A percentile compares a stretch with the other conserved stretches of the same genome.
These are phyloP conservation scores for Marasmius tenuissimus DNA, from an alignment of 1,284 basidiomycete genomes.

Conservation along the genomic window DNA sequence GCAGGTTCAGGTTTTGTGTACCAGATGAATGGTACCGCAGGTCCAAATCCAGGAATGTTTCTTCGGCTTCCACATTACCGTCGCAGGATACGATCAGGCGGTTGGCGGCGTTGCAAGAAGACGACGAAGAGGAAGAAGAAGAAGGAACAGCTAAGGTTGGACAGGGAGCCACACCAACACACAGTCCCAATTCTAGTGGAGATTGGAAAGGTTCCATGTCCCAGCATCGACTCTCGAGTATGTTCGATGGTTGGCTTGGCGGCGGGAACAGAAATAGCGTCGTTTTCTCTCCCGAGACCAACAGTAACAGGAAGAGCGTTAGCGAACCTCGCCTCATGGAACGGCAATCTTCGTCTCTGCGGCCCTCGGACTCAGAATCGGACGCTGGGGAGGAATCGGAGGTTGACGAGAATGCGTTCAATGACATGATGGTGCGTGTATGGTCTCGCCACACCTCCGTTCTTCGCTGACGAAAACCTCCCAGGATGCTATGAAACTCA, in stretches of 20 bases:
- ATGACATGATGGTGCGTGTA: conserved; percentile 62
- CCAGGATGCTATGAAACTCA: conserved; percentile 74
- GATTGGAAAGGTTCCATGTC: conserved; percentile 51
- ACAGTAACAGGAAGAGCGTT: conserved; percentile 49
- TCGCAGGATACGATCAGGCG: conserved; percentile 52
- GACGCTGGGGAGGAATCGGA: conserved; percentile 32
- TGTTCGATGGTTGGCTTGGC: conserved; percentile 63
- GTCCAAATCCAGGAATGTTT: conserved; percentile 52
- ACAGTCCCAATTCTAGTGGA: conserved; percentile 17
- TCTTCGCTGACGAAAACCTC: conserved; percentile 9
- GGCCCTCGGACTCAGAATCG: conserved; percentile 15
- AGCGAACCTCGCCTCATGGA: conserved; percentile 66
- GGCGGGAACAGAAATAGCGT: conserved; percentile 36
- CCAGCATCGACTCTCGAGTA: conserved; percentile 59
- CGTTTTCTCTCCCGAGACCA: conserved; percentile 32
- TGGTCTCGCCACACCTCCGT: background rate
- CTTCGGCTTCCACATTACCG: conserved; percentile 45
- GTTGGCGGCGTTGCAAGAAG: conserved; percentile 52
- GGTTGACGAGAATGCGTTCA: conserved; percentile 53
- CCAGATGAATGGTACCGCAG: conserved; percentile 81
- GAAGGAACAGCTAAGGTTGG: conserved; percentile 64
- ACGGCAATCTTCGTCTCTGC: conserved; percentile 27
- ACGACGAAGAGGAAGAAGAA: conserved; percentile 42
- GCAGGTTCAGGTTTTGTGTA: conserved; percentile 60
- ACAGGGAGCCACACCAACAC: conserved; percentile 12